Base-by-base conservation (phyloP, 306 rosid genomes). In the Acacia melanoxylon region DNA sequence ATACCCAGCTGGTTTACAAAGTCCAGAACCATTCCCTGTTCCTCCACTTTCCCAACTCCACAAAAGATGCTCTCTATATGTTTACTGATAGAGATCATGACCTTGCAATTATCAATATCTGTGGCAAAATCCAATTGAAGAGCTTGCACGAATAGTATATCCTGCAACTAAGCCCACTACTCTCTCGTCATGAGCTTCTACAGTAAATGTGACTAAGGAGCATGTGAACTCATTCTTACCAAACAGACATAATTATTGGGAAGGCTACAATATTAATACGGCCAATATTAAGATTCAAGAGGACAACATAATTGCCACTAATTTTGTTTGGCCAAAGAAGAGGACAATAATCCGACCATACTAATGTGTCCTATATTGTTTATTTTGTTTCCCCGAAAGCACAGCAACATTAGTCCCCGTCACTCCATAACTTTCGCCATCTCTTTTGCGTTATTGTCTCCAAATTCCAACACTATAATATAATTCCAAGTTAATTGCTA, bases 381-480 rank as follows among this genome's bases (percentile, higher is more conserved):
- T 24, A 15, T 44, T 70, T 71, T 71, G 58, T 29, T 27, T 17
- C 58, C 22, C 75, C 17, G 0, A 71, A 71, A n/a, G 2, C 58
- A 15, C 6, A 70, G 16, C 51, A 20, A 20, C 22, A n/a, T 69
- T 27, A n/a, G 31, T 6, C 27, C 45, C 24, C 17, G 6, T 12
- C 51, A 68, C 74, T 46, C 52, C 74, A 10, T 42, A 22, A 69
- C 33, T 69, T 69, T 69, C 33, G 35, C 75, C 56, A 71, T 71
- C 16, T 44, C 37, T 71, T 42, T 69, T 44, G 75, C 56, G 10
- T 71, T 44, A 14, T 44, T 70, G 75, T 42, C 75, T 41, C 31
- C 11, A 69, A 69, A 7, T 68, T 19, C 72, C 46, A 69, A 69
- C 74, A 37, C 3, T 14, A 11, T 48, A 37, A 48, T 48, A 11